A percentile compares a stretch with the other conserved stretches of the same genome.
Conservation (phyloP, 2,329 filamentous ascomycete genomes). For the Aspergillus caelatus region DNA sequence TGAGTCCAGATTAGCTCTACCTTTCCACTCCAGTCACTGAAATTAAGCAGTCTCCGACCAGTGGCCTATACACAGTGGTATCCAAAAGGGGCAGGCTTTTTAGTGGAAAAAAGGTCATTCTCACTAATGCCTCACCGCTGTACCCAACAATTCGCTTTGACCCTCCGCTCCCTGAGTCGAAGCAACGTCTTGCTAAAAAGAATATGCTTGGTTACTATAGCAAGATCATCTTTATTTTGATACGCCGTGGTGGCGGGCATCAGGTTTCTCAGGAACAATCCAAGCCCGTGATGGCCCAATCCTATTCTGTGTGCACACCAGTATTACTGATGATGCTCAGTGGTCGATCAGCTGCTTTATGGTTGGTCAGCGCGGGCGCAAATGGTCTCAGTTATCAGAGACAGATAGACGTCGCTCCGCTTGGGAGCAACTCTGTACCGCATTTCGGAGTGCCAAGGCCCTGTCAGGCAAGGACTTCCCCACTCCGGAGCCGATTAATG, state of each 20-base stretch:
- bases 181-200: constrained; percentile 38
- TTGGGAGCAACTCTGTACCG: too few relatives aligned
- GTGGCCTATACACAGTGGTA: background rate
- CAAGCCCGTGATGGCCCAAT: constrained; percentile 52
- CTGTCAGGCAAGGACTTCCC: too few relatives aligned
- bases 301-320: constrained; percentile 51
- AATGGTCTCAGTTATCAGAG: too few relatives aligned
- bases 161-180: constrained; percentile 49
- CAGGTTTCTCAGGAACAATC: constrained; percentile 49
- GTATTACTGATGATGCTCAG: constrained; percentile 25
- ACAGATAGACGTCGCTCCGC: too few relatives aligned
- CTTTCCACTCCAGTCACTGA: constrained; percentile 18
- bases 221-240: constrained; percentile 43
- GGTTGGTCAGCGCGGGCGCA: too few relatives aligned
- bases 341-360: constrained; percentile 27
- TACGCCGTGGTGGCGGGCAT: constrained; percentile 50
- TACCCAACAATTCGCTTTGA: constrained; percentile 51
- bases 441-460: too few relatives aligned
- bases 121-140: constrained; percentile 52
- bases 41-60: constrained; percentile 7
- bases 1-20: constrained; percentile 33
- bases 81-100: background rate
- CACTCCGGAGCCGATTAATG: too few relatives aligned
- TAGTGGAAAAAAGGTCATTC: constrained; percentile 45
- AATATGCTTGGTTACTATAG: too few relatives aligned